Base-by-base conservation (phyloP, 495 filamentous ascomycete species). In the Aspergillus kassunensis region DNA sequence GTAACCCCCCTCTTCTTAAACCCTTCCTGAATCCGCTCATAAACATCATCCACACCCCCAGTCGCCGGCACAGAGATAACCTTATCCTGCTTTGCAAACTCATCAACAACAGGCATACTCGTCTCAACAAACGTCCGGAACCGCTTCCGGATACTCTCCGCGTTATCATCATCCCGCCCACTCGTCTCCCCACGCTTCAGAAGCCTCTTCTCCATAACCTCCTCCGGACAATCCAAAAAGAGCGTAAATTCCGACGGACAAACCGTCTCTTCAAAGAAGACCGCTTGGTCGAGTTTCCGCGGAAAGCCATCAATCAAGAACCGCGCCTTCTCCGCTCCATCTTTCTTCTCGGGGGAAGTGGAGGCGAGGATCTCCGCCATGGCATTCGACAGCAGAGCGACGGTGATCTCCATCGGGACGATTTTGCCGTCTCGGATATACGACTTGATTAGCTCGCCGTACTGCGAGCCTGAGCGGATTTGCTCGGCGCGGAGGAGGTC, bases 401-500 rank as follows among this genome's bases (percentile, higher is more conserved):
- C 86, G n/a, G 93, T 98, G 18, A 98, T 90, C 64, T 97, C 92
- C 92, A 96, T 96, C 9, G 93, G 93, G 55, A 98, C 93, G 69
- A 98, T 98, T 58, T 82, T 85, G 54, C 93, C 93, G 64, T 98
- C 85, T 31, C 81, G 82, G 77, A 98, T 98, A 75, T 91, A 90
- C 40, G 82, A 74, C 52, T 84, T 84, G 79, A 98, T 98, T 69
- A 97, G 77, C 27, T 85, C 78, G 62, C 93, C 93, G 69, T 95
- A 96, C 65, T 96, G 78, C 57, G 81, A 86, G 34, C 89, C 90
- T 5, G 81, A 76, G 10, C 93, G 86, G 58, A 90, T 76, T 73
- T 98, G 93, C 71, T 98, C 93, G 40, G 87, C 90, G 39, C 93
- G 89, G 29, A 98, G 82, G 16, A 98, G 79, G 72, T 98, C 93